These are phyloP conservation scores for Trametes gibbosa DNA, from an alignment of 768 basidiomycete genomes.

Conservation along the genomic window DNA sequence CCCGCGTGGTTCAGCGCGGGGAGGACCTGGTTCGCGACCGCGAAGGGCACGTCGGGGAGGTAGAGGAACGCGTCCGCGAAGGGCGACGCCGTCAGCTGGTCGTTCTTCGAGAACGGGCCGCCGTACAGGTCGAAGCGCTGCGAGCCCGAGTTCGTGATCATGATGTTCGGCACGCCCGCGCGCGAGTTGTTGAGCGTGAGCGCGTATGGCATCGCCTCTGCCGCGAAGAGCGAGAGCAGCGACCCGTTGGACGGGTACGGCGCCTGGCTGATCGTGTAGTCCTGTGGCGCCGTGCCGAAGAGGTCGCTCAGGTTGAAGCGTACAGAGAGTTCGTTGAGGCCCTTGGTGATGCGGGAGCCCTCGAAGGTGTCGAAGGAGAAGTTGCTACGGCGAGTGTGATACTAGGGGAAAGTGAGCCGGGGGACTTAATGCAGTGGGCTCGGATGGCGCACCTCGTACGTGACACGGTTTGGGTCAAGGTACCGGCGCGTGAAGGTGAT, in stretches of 20 bases:
- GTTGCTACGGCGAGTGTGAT: conserved; percentile 56
- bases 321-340: conserved; percentile 50
- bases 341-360: conserved; percentile 53
- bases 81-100: conserved; percentile 73
- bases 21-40: conserved; percentile 52
- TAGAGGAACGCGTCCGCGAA: conserved; percentile 65
- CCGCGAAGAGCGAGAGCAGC: conserved; percentile 55
- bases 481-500: conserved; percentile 70
- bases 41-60: conserved; percentile 51
- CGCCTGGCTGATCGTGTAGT: conserved; percentile 67
- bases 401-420: conserved; percentile 36
- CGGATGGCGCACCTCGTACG: conserved; percentile 51
- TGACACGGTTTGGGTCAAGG: conserved; percentile 75
- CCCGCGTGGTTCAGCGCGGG: conserved; percentile 49
- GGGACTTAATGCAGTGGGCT: not conserved
- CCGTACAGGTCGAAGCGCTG: conserved; percentile 65
- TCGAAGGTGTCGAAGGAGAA: conserved; percentile 57
- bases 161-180: conserved; percentile 54
- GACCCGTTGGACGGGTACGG: conserved; percentile 63
- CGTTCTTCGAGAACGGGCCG: conserved; percentile 76
- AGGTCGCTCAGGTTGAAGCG: conserved; percentile 59
- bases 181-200: conserved; percentile 65
- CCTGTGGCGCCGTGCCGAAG: conserved; percentile 75
- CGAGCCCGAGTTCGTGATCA: conserved; percentile 62
- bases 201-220: conserved; percentile 53